A percentile compares a stretch with the other conserved stretches of the same genome.
Conservation (phyloP, 176 grass and related monocot genomes). For the Urochloa ruziziensis region DNA sequence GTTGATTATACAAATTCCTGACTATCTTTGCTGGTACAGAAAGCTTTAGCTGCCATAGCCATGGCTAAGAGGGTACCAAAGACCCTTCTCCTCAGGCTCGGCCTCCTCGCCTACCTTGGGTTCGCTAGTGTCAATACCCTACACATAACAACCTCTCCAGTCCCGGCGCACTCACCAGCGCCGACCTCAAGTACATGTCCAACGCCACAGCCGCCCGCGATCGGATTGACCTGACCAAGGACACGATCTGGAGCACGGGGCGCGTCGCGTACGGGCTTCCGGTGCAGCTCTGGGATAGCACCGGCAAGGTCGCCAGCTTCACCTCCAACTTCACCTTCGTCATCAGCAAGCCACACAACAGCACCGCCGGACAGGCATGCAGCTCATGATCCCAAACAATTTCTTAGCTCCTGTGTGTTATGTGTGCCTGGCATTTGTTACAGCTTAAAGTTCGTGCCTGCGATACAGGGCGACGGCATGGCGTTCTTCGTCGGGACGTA, state of each 20-base stretch:
- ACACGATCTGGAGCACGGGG: conserved; percentile 17
- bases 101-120: neutral
- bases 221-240: conserved; percentile 1
- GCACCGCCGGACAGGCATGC: neutral
- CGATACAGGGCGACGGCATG: conserved; percentile 21
- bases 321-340: conserved; percentile 29
- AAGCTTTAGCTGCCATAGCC: neutral
- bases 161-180: neutral
- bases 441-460: too few relatives aligned
- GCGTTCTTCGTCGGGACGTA: conserved; percentile 21
- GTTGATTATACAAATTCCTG: neutral
- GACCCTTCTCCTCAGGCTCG: neutral
- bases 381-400: too few relatives aligned
- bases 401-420: too few relatives aligned
- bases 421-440: too few relatives aligned
- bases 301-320: conserved; percentile 20
- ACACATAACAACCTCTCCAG: neutral
- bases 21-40: neutral
- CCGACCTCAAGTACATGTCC: conserved; percentile 17
- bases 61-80: neutral
- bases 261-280: conserved; percentile 4
- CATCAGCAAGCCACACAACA: neutral
- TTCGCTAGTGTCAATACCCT: too few relatives aligned
- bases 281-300: neutral
- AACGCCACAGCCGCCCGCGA: neutral